Evolutionary conservation across 2,329 filamentous ascomycete species (phyloP).

Genomic region (Dactylellina drechsleri): DNA sequence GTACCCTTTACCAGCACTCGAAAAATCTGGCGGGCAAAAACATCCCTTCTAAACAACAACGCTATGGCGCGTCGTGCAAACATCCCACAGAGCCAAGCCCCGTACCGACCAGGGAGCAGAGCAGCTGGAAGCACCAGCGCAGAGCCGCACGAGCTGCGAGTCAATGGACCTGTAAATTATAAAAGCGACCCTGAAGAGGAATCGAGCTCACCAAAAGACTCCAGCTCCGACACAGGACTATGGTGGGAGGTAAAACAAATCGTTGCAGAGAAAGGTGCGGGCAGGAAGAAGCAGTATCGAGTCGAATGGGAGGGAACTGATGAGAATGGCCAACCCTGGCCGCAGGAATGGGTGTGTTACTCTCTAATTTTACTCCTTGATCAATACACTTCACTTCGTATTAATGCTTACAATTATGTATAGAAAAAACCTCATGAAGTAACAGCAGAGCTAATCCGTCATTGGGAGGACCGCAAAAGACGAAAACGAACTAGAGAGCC

Average conservation of each 20-base stretch:
- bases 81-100: conserved; percentile 36
- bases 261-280: conserved; percentile 19
- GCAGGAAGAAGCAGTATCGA: conserved; percentile 23
- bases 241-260: conserved; percentile 37
- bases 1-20: no score
- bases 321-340: conserved; percentile 36
- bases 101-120: conserved; percentile 11
- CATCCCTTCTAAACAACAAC: not conserved
- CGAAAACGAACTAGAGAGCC: conserved; percentile 19
- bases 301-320: conserved; percentile 44
- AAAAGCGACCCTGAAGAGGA: conserved; percentile 14
- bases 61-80: conserved; percentile 21
- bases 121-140: not conserved
- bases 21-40: conserved; percentile 8
- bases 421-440: conserved; percentile 42
- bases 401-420: not conserved
- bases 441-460: conserved; percentile 9
- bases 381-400: not conserved
- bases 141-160: conserved; percentile 28
- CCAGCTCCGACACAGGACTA: conserved; percentile 19
- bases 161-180: conserved; percentile 6
- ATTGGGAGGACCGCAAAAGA: conserved; percentile 26
- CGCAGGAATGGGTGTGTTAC: conserved; percentile 45
- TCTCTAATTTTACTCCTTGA: not conserved
- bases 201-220: conserved; percentile 1